Base-by-base conservation (phyloP, 805 yeast genomes). In the Lachancea waltii region DNA sequence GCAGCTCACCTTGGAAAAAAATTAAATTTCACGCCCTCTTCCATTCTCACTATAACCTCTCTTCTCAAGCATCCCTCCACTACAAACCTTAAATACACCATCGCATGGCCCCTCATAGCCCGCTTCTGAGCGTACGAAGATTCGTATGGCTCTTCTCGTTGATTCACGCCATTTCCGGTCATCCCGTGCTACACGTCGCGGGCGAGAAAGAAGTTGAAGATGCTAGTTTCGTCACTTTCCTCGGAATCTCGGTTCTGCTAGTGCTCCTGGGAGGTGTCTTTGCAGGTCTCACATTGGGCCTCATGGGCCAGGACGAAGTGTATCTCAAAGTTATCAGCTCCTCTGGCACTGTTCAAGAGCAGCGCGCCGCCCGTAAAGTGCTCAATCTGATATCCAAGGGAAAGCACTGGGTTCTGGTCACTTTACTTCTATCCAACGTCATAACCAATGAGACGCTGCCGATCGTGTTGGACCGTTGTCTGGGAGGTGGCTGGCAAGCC, bases 401-500 rank as follows among this genome's bases (percentile, higher is more conserved):
- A 41, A 90, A 90, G 59, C 98, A 90, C 63, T 89, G 97, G 96
- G 87, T 90, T 13, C 72, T 90, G 29, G 97, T 90, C 23, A 90
- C 98, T 1, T 64, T 90, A 44, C 69, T 90, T 42, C 60, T 89
- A 22, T 76, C 86, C 5, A 89, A 89, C 53, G 97, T 89, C 33
- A 85, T 89, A 56, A 89, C 97, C 31, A 89, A 89, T 59, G 97
- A 90, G 61, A 81, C 96, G 2, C 70, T 90, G 43, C 98, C 98
- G 1, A 90, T 90, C 49, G 95, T 90, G 16, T 70, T 92, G 42
- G 97, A 90, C 59, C 72, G 94, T 39, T 82, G 90, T 50, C 72
- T 92, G 10, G 97, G 97, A 33, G 97, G 97, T 30, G 98, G 98
- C 1, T 82, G 95, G 83, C 89, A 92, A 10, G 98, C 98, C 0